phyloP scores from a whole-genome alignment of 208 protist genomes.

The Leishmania martiniquensis region DNA sequence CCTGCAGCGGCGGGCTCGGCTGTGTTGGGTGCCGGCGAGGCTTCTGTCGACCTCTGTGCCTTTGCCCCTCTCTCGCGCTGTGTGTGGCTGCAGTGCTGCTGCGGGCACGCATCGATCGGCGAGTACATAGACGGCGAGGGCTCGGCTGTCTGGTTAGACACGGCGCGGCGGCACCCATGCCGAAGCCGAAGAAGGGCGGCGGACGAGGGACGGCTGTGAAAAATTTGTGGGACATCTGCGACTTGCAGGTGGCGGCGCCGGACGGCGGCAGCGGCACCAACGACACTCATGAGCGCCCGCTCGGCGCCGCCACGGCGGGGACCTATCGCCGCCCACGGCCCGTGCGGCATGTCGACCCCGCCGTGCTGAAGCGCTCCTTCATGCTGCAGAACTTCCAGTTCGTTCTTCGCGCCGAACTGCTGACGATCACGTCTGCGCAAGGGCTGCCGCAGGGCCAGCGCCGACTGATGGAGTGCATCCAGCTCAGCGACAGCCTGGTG shows the following conservation, averaged over 20 bases:
- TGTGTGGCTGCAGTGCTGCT: not conserved
- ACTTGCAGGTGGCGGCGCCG: constrained; percentile 10
- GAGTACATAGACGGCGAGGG: not conserved
- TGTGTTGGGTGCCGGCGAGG: not conserved
- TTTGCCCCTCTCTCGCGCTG: not conserved
- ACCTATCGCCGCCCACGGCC: constrained; percentile 29
- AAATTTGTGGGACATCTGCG: constrained; percentile 31
- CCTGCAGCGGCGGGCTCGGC: not conserved
- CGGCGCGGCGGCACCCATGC: constrained; percentile 1
- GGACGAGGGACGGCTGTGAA: constrained; percentile 31
- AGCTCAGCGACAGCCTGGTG: constrained; percentile 52
- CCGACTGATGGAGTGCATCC: constrained; percentile 59
- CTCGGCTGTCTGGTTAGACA: not conserved
- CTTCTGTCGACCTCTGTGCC: not conserved
- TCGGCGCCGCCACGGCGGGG: constrained; percentile 5
- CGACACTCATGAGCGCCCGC: not conserved
- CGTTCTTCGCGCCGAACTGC: constrained; percentile 74
- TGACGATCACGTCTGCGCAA: constrained; percentile 33
- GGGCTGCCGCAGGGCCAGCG: constrained; percentile 67
- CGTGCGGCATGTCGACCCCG: constrained; percentile 45
- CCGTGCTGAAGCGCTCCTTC: constrained; percentile 64
- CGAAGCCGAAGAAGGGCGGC: constrained; percentile 33
- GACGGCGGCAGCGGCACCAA: not conserved
- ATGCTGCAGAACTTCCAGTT: constrained; percentile 92
- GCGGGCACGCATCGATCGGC: not conserved